A percentile compares a stretch with the other conserved stretches of the same genome.
Conservation (phyloP, 768 basidiomycete genomes). For the Lentinula raphanica region DNA sequence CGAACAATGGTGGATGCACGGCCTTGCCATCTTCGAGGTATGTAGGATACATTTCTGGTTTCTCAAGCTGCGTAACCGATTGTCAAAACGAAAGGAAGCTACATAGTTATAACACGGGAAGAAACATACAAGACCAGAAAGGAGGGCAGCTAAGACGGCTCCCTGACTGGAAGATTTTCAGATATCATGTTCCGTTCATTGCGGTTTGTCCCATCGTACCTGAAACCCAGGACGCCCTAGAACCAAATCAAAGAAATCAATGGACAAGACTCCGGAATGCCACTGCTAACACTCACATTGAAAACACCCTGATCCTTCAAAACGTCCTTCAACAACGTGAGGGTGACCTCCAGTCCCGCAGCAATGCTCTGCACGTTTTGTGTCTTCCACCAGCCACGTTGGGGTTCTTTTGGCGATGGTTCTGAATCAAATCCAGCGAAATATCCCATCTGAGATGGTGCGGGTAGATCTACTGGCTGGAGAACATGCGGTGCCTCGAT, state of each 20-base stretch:
- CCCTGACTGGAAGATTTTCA: constrained; percentile 51
- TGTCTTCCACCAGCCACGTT: constrained; percentile 70
- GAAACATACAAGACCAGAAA: constrained; percentile 55
- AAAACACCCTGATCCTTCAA: constrained; percentile 52
- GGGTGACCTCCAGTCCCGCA: constrained; percentile 52
- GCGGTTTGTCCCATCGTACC: no score
- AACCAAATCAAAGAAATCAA: no score
- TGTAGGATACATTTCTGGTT: constrained; percentile 43
- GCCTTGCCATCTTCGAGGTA: constrained; percentile 61
- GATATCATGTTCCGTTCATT: neutral
- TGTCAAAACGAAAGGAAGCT: neutral
- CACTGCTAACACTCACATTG: constrained; percentile 44
- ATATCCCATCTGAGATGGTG: constrained; percentile 27
- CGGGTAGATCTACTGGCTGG: constrained; percentile 53
- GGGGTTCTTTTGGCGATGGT: constrained; percentile 37
- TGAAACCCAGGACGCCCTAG: constrained; percentile 79
- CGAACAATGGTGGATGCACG: constrained; percentile 74
- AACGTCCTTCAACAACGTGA: constrained; percentile 49
- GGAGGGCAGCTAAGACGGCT: constrained; percentile 66
- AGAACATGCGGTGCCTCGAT: constrained; percentile 67
- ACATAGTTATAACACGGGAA: neutral
- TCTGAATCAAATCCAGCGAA: constrained; percentile 34
- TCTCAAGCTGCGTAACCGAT: constrained; percentile 39
- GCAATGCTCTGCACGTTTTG: constrained; percentile 48
- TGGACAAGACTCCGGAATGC: no score